Conservation (phyloP, 495 filamentous ascomycete species). For the Penicillium silybi region DNA sequence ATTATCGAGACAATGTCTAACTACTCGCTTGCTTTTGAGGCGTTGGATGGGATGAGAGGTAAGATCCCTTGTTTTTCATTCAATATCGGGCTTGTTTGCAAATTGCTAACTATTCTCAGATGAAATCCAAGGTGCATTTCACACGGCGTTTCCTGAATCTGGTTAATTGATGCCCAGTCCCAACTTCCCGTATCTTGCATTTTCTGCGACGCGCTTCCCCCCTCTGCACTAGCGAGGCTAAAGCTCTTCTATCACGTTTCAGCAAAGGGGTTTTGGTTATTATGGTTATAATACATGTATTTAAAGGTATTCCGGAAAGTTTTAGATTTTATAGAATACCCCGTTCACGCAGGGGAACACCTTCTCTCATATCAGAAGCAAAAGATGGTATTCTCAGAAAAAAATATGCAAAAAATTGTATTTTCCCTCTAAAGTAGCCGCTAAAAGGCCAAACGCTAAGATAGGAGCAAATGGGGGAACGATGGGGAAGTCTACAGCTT, state of each 20-base stretch:
- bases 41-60: conserved; percentile 61
- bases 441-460: conserved; percentile 11
- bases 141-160: conserved; percentile 39
- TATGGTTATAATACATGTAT: background rate
- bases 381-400: conserved; percentile 1
- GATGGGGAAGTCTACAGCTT: conserved; percentile 53
- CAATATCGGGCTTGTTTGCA: background rate
- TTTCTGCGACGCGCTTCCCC: conserved; percentile 1
- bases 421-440: conserved; percentile 8
- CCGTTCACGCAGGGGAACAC: background rate
- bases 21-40: conserved; percentile 57
- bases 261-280: background rate
- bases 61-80: conserved; percentile 5
- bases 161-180: conserved; percentile 15
- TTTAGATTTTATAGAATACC: conserved; percentile 2
- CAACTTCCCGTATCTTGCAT: conserved; percentile 4
- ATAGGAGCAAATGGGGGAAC: background rate
- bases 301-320: conserved; percentile 4
- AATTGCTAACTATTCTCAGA: conserved; percentile 25
- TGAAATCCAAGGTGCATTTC: conserved; percentile 45
- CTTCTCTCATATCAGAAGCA: background rate
- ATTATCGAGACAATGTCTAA: conserved; percentile 51
- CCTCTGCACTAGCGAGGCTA: background rate
- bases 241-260: too few species aligned
- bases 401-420: conserved; percentile 1